A percentile compares a stretch with the other conserved stretches of the same genome.
Evolutionary conservation across 805 yeast species (phyloP).

Genomic region (Saccharomyces kudriavzevii): DNA sequence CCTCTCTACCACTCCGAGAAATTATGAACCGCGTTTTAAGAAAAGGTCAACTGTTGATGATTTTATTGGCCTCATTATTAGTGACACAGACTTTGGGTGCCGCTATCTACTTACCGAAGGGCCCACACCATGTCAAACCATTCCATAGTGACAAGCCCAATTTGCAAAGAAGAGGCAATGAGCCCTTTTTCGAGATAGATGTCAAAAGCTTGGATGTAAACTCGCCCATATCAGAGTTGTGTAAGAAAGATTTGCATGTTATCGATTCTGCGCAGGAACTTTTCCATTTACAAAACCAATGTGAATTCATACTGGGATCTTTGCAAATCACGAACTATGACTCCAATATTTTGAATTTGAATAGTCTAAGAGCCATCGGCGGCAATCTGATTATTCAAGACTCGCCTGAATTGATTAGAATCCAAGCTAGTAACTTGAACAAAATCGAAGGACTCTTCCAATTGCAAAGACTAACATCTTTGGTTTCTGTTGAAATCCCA

Average conservation of each 20-base stretch:
- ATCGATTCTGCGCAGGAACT: constrained; percentile 35
- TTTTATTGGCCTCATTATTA: background rate
- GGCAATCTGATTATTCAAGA: constrained; percentile 51
- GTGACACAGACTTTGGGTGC: background rate
- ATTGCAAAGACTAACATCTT: constrained; percentile 54
- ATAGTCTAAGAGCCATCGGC: constrained; percentile 38
- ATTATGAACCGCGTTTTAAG: background rate
- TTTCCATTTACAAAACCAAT: constrained; percentile 34
- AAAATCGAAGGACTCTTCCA: constrained; percentile 43
- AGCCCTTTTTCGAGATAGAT: constrained; percentile 22
- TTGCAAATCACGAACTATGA: constrained; percentile 40
- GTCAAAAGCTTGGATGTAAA: constrained; percentile 10
- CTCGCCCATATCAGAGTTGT: constrained; percentile 17
- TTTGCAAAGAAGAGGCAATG: background rate
- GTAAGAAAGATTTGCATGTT: constrained; percentile 29
- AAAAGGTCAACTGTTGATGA: background rate
- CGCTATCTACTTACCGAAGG: background rate
- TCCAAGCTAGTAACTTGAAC: constrained; percentile 46
- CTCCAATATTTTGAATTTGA: constrained; percentile 47
- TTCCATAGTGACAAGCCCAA: background rate
- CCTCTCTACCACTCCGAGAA: background rate
- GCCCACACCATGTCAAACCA: background rate
- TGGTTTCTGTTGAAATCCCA: constrained; percentile 53
- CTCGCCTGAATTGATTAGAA: constrained; percentile 46
- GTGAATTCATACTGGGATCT: constrained; percentile 48